Evolutionary conservation across 2,329 filamentous ascomycete species (phyloP).

Genomic region (Clathrospora elynae): DNA sequence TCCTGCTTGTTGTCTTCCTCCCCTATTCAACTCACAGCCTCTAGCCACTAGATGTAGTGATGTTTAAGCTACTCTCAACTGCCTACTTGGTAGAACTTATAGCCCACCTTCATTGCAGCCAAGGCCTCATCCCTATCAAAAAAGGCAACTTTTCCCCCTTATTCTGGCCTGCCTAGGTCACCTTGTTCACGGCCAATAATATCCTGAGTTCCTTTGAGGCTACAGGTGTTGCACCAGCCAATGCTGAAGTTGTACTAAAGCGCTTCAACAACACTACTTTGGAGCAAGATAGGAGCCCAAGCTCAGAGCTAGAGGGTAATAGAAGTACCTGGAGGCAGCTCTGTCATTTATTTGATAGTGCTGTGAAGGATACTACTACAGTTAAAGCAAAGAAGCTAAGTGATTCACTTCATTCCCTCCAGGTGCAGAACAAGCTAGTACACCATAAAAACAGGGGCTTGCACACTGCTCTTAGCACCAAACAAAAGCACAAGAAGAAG

Average conservation of each 20-base stretch:
- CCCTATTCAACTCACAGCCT: not conserved
- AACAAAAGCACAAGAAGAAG: no score
- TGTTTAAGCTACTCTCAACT: not conserved
- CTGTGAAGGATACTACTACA: not conserved
- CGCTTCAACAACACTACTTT: not conserved
- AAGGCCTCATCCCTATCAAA: not conserved
- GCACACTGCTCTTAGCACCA: no score
- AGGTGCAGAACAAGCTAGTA: no score
- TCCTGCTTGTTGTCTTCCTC: not conserved
- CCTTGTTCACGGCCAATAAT: no score
- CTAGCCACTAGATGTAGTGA: not conserved
- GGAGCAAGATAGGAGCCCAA: not conserved
- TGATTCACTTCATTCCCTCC: not conserved
- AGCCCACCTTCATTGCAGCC: not conserved
- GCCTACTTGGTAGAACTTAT: not conserved
- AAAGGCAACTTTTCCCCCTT: conserved; percentile 3
- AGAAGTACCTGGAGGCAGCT: not conserved
- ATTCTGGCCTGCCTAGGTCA: conserved; percentile 1
- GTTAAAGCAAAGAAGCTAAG: not conserved
- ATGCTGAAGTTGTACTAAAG: not conserved
- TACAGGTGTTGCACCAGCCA: not conserved
- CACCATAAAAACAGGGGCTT: no score
- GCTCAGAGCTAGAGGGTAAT: no score
- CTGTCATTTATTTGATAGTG: not conserved
- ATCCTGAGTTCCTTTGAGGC: no score